Evolutionary conservation across 2,329 filamentous ascomycete genomes (phyloP), one percentile per base, ranked within the genome.

Genomic region (Pleoardoris graminearum): DNA sequence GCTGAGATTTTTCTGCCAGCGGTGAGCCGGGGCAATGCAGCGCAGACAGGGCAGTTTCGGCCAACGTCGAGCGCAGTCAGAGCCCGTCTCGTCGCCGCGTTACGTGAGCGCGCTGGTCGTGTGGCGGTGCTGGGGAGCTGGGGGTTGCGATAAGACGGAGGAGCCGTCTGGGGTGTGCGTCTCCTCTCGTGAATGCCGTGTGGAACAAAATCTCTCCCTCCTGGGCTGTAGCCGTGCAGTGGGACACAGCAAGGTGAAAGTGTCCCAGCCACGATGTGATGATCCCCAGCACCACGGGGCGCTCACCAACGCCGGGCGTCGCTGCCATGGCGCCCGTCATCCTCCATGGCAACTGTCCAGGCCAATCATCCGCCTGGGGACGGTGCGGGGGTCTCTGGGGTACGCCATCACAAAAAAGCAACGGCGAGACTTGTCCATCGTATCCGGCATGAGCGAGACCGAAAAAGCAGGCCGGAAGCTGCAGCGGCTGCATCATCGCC

Each of bases 351-450:
- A n/a, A n/a, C n/a, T n/a, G 19, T 33, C 29, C 42, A 45, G 17
- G 29, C 27, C 42, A 33, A 45, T 45, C 42, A 33, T 22, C 17
- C n/a, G 42, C 27, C 43, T 45, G 43, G 43, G 43, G 43, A 46
- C 36, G 3, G 22, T 46, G 43, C 36, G 43, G 43, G 43, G 43
- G 43, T 46, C 10, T 25, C 29, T 30, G 43, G 41, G 41, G 12
- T 23, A 23, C 38, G 38, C 22, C 14, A n/a, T 36, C 12, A n/a
- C 16, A 14, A 46, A 46, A 46, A 36, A 25, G 30, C 41, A 44
- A 44, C 41, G 38, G 30, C 30, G n/a, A n/a, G n/a, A n/a, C n/a
- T n/a, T n/a, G n/a, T n/a, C n/a, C n/a, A n/a, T n/a, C n/a, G n/a
- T n/a, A n/a, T 32, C 30, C 30, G 11, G n/a, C 11, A 10, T 12